Conservation (phyloP, 2,329 filamentous ascomycete species). For the Xylaria sp. region DNA sequence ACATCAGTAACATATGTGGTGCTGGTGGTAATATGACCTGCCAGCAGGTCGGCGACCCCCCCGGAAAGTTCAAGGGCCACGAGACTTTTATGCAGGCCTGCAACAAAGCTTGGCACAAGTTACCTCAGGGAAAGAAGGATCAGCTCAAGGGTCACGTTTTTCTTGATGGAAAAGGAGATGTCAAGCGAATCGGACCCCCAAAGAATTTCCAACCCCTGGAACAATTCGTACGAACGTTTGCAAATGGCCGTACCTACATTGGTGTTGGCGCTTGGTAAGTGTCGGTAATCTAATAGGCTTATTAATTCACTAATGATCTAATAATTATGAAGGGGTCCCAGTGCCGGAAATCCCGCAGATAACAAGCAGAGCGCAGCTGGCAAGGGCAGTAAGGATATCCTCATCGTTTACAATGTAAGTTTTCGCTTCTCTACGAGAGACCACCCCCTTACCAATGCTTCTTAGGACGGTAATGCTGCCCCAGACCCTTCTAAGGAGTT, state of each 20-base stretch:
- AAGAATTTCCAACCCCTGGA: constrained; percentile 53
- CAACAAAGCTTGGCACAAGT: constrained; percentile 51
- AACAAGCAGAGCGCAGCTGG: constrained; percentile 53
- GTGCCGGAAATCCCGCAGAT: constrained; percentile 49
- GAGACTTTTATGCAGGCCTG: constrained; percentile 55
- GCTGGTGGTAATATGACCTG: constrained; percentile 56
- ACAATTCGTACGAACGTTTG: constrained; percentile 53
- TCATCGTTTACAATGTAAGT: constrained; percentile 54
- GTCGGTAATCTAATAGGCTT: background rate
- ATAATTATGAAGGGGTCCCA: constrained; percentile 44
- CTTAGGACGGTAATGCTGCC: constrained; percentile 42
- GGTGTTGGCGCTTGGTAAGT: constrained; percentile 52
- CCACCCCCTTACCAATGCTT: background rate
- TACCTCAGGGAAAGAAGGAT: constrained; percentile 49
- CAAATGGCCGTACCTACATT: constrained; percentile 54
- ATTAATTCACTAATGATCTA: constrained; percentile 17
- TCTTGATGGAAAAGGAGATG: constrained; percentile 47
- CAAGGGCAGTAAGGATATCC: constrained; percentile 54
- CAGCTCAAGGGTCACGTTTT: constrained; percentile 51
- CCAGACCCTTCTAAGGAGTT: constrained; percentile 42
- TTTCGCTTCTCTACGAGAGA: no score
- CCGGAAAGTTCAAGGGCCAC: constrained; percentile 53
- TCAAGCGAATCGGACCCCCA: constrained; percentile 51
- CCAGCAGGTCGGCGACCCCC: constrained; percentile 52
- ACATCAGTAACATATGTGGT: constrained; percentile 53